Evolutionary conservation across 768 basidiomycete genomes (phyloP).

Genomic region (Mycena epipterygia): DNA sequence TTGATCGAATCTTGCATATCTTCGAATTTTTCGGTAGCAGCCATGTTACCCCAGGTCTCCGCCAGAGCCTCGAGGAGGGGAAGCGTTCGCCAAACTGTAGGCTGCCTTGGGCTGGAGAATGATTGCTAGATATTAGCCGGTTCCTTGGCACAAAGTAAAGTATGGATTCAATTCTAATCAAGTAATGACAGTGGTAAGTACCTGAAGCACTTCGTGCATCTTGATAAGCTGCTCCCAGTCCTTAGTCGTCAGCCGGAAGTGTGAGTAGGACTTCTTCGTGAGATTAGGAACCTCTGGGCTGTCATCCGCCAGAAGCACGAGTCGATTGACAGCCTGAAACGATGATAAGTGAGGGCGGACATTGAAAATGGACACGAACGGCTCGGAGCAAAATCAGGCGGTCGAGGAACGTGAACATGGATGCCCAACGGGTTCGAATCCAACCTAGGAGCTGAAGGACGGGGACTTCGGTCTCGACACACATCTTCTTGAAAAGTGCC

Average conservation of each 20-base stretch:
- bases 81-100: slow-evolving; percentile 42
- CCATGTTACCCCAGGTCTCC: slow-evolving; percentile 37
- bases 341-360: background rate
- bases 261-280: slow-evolving; percentile 41
- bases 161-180: slow-evolving; percentile 4
- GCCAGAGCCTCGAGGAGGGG: slow-evolving; percentile 43
- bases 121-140: slow-evolving; percentile 37
- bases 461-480: background rate
- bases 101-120: slow-evolving; percentile 42
- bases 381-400: slow-evolving; percentile 17
- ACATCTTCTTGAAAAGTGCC: slow-evolving; percentile 28
- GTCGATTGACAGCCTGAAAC: slow-evolving; percentile 40
- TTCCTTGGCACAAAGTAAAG: slow-evolving; percentile 37
- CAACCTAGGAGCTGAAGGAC: slow-evolving; percentile 22
- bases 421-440: slow-evolving; percentile 36
- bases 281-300: slow-evolving; percentile 42
- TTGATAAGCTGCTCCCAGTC: slow-evolving; percentile 43
- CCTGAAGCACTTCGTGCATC: slow-evolving; percentile 42
- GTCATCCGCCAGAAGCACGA: slow-evolving; percentile 40
- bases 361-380: slow-evolving; percentile 1
- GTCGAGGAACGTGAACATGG: slow-evolving; percentile 25
- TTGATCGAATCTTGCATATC: slow-evolving; percentile 36
- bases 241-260: slow-evolving; percentile 33
- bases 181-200: background rate
- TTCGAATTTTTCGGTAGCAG: slow-evolving; percentile 31